Evolutionary conservation across 179 eudicot species (phyloP).

Genomic region (Spergularia azorica): DNA sequence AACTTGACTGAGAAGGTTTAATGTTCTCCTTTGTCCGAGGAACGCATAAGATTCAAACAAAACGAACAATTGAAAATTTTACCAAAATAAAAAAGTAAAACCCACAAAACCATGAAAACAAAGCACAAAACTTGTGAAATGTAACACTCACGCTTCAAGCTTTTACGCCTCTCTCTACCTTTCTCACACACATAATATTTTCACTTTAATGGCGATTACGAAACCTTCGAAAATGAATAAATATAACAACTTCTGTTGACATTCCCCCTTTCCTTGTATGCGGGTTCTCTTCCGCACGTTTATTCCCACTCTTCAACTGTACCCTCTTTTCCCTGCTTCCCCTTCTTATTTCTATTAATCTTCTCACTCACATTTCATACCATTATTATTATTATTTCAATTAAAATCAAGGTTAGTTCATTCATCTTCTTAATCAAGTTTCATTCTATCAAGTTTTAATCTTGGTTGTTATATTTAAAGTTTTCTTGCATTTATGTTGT

Average conservation of each 20-base stretch:
- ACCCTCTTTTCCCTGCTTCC: not conserved
- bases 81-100: too few species aligned
- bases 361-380: not conserved
- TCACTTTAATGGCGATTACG: conserved; percentile 41
- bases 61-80: too few species aligned
- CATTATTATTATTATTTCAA: not conserved
- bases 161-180: conserved; percentile 7
- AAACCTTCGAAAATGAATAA: conserved; percentile 32
- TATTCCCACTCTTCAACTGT: conserved; percentile 4
- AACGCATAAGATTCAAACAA: too few species aligned
- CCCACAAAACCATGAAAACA: not conserved
- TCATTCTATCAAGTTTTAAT: not conserved
- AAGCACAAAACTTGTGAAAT: conserved; percentile 24
- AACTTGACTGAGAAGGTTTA: too few species aligned
- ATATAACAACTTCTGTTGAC: conserved; percentile 16
- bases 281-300: conserved; percentile 13
- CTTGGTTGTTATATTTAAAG: not conserved
- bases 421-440: not conserved
- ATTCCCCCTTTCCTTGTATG: not conserved
- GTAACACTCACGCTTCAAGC: conserved; percentile 20
- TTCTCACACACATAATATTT: conserved; percentile 1
- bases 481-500: not conserved
- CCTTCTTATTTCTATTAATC: not conserved
- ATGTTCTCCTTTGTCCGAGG: too few species aligned
- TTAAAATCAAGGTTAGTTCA: conserved; percentile 2